Percentiles rank a stretch among this genome's conserved stretches.
Conservation (phyloP, 2,329 filamentous ascomycete genomes). For the Cytospora chrysosperma region DNA sequence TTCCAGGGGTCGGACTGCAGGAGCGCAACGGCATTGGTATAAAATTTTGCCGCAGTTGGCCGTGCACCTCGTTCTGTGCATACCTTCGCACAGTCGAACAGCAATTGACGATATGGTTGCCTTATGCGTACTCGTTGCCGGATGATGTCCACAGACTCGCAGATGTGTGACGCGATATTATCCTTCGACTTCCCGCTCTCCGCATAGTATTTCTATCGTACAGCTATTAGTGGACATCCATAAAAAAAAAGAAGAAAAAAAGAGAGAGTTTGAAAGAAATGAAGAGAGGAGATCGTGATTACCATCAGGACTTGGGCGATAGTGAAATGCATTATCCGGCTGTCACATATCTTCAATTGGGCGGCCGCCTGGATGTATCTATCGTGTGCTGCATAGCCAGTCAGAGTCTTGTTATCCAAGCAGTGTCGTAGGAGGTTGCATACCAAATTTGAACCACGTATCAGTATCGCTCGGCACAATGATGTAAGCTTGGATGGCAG, state of each 20-base stretch:
- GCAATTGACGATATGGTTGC: conserved; percentile 67
- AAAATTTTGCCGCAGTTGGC: conserved; percentile 80
- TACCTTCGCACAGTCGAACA: conserved; percentile 75
- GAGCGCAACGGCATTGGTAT: conserved; percentile 72
- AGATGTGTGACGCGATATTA: conserved; percentile 77
- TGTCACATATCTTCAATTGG: conserved; percentile 66
- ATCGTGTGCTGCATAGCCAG: conserved; percentile 61
- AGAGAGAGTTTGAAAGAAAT: no score
- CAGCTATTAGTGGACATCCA: neutral
- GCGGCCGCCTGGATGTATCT: conserved; percentile 76
- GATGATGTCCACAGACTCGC: conserved; percentile 73
- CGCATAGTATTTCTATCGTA: conserved; percentile 56
- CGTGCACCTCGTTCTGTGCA: conserved; percentile 81
- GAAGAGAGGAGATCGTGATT: neutral
- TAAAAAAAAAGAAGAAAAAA: no score
- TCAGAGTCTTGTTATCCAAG: neutral
- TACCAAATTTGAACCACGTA: conserved; percentile 74
- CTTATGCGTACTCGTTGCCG: conserved; percentile 61
- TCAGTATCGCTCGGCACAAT: conserved; percentile 80
- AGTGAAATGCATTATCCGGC: conserved; percentile 84
- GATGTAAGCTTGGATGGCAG: conserved; percentile 75
- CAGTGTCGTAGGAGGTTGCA: neutral
- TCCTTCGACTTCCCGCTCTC: conserved; percentile 65
- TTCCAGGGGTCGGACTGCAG: conserved; percentile 79
- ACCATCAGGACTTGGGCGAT: conserved; percentile 75